A percentile compares a stretch with the other conserved stretches of the same genome.
These are phyloP conservation scores for Aspergillus hortae DNA, from an alignment of 2,329 filamentous ascomycete species.

Conservation along the genomic window DNA sequence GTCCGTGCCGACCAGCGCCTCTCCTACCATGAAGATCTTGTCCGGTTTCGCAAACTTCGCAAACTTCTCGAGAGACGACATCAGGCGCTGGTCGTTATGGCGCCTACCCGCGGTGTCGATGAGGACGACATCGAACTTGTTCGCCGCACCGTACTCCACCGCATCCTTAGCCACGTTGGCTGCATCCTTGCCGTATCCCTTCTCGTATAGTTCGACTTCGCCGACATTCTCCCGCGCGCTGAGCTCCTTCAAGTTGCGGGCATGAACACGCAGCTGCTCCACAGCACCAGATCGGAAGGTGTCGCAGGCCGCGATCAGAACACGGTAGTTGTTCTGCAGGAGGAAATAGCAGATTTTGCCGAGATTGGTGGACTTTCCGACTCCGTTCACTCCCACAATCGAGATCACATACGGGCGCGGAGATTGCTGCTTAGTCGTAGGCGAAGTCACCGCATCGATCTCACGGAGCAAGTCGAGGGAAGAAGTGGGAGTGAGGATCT, in stretches of 20 bases:
- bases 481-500: constrained; percentile 92
- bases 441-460: constrained; percentile 73
- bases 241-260: constrained; percentile 87
- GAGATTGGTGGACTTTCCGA: constrained; percentile 96
- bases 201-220: constrained; percentile 86
- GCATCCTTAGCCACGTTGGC: constrained; percentile 94
- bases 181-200: constrained; percentile 96
- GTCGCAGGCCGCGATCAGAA: constrained; percentile 90
- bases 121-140: constrained; percentile 85
- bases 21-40: constrained; percentile 96
- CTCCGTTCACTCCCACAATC: constrained; percentile 96
- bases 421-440: constrained; percentile 60
- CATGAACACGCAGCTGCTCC: constrained; percentile 93
- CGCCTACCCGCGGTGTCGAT: constrained; percentile 94
- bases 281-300: constrained; percentile 97
- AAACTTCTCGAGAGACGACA: constrained; percentile 97
- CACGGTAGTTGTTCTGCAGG: constrained; percentile 93
- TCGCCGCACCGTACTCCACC: constrained; percentile 70
- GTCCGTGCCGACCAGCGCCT: constrained; percentile 92
- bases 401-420: constrained; percentile 91
- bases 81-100: constrained; percentile 92
- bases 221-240: constrained; percentile 75
- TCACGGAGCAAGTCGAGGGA: constrained; percentile 92
- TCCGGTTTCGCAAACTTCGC: constrained; percentile 93
- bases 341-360: constrained; percentile 98